These are phyloP conservation scores for Hypoxylon sp. DNA, from an alignment of 2,329 filamentous ascomycete species.

Conservation along the genomic window DNA sequence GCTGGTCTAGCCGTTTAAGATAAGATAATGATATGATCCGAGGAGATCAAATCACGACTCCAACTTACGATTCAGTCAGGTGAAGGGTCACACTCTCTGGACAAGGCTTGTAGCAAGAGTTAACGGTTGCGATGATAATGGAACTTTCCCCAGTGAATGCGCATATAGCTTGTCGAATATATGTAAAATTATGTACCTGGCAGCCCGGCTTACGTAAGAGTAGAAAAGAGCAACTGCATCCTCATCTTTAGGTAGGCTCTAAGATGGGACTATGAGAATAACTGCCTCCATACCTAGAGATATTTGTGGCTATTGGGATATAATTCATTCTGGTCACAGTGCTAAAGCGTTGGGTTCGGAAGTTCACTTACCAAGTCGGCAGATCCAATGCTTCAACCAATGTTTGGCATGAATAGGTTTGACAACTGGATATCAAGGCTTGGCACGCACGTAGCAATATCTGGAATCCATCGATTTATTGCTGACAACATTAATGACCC, in stretches of 20 bases:
- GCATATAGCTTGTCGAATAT: no score
- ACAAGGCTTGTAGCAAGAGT: constrained; percentile 4
- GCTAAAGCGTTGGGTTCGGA: neutral
- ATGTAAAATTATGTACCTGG: neutral
- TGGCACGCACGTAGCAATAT: neutral
- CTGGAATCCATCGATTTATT: neutral
- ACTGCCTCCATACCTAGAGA: neutral
- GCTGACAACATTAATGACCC: neutral
- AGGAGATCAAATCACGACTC: constrained; percentile 19
- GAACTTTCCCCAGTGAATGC: neutral
- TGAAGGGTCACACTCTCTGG: constrained; percentile 12
- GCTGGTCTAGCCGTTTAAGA: constrained; percentile 7
- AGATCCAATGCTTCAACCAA: constrained; percentile 4
- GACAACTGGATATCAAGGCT: constrained; percentile 5
- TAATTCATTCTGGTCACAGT: neutral
- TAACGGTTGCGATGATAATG: neutral
- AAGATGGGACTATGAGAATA: neutral
- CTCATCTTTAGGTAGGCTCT: neutral
- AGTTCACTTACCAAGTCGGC: neutral
- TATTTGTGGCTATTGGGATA: neutral
- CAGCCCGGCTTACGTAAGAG: neutral
- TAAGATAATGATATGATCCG: constrained; percentile 9
- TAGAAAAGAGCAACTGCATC: neutral
- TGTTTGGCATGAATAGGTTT: constrained; percentile 10
- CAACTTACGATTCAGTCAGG: constrained; percentile 34